Base-by-base conservation (phyloP, 768 basidiomycete species). In the Lactifluus echinatus region DNA sequence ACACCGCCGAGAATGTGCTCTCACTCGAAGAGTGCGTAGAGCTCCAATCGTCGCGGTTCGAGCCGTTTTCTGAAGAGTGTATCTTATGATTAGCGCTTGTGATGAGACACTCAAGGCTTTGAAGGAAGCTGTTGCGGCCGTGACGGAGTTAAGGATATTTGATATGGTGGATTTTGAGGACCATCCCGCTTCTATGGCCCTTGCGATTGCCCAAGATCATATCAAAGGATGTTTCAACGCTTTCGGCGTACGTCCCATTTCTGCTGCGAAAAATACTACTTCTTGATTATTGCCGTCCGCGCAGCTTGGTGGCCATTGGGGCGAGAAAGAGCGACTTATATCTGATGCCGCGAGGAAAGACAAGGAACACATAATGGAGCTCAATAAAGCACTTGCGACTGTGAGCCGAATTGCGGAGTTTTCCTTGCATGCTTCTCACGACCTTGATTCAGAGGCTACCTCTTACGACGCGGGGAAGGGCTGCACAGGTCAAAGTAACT, bases 1-100 rank as follows among this genome's bases (percentile, higher is more conserved):
- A 29, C 8, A 60, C 50, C 5, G 29, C 44, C 11, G 50, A 57
- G n/a, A 60, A 60, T 17, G 26, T 31, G 1, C 39, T 40, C 19
- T 11, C 19, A 29, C 48, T 60, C 19, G 59, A 60, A 37, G 50
- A 53, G 59, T 60, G 33, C 56, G 59, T 47, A 10, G 11, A 12
- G 17, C 3, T 31, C 12, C 15, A 15, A 21, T 34, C n/a, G 31
- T 26, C 24, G n/a, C 5, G 6, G 10, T 14, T 47, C 8, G 36
- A n/a, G 19, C 12, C 29, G 7, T 42, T 29, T 26, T 29, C 26
- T 52, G 33, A 56, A 31, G n/a, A 12, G 17, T 21, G 24, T 12
- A n/a, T n/a, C 31, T 46, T 4, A 10, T 33, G 4, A 37, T 15
- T 26, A 60, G 59, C 2, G 45, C 59, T 11, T 58, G 57, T 39